Evolutionary conservation across 2,329 filamentous ascomycete genomes (phyloP), one percentile per base, ranked within the genome.

Genomic region (Hypoxylon sp.): DNA sequence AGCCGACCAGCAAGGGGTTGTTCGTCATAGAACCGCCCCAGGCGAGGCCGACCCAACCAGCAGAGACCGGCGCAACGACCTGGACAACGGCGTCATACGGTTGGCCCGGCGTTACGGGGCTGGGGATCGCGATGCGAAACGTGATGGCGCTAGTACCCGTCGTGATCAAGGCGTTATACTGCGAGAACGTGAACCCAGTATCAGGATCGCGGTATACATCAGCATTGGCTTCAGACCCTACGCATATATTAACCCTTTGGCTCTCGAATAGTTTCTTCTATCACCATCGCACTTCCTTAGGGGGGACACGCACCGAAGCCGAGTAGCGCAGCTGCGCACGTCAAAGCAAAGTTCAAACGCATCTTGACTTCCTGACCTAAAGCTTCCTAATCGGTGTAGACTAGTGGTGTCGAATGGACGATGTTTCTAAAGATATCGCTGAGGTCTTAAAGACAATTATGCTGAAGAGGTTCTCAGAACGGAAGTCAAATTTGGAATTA

Each of bases 1-100:
- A 85, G 3, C 77, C 80, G 28, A 85, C 73, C 3, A 81, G 79
- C 1, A 85, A 75, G 1, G 83, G 83, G 64, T 82, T 81, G 73
- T 83, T 82, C 0, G 80, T 79, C 83, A 85, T 85, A 34, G 79
- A 79, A 3, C 82, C 83, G n/a, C 82, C 83, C 83, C 83, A 85
- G 13, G 83, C 80, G 21, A 84, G 75, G 1, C 82, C 83, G 7
- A 81, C 80, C 83, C 83, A 85, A 60, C 82, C 83, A 49, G 83
- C 78, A 1, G 75, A 72, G n/a, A 75, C 75, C 13, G 83, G 82
- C 0, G 82, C 79, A 2, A 80, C 75, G 48, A 85, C 79, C 69
- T 85, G 83, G 21, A 84, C 41, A 4, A 83, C 79, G 10, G 78
- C 76, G 60, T 84, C 82, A 63, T 80, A 83, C 0, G 79, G 69